phyloP scores from a whole-genome alignment of 768 basidiomycete genomes.

The Lentinula lateritia region DNA sequence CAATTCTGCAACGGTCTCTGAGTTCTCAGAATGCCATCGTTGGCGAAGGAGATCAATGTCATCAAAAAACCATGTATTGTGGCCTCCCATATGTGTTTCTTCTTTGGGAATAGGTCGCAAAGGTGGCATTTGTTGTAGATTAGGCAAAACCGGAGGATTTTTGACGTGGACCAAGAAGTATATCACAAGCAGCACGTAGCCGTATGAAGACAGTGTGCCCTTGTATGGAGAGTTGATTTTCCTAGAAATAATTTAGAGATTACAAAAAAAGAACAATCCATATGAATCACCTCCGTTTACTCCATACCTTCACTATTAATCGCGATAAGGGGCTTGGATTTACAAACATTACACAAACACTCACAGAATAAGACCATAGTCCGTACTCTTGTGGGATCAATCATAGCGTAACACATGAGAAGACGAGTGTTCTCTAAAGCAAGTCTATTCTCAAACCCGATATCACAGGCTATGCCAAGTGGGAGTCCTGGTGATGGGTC shows the following conservation, averaged over 20 bases:
- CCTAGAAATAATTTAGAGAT: slow-evolving; percentile 28
- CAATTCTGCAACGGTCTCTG: slow-evolving; percentile 91
- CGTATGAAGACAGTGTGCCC: slow-evolving; percentile 94
- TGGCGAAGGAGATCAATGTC: slow-evolving; percentile 89
- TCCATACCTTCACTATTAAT: slow-evolving; percentile 92
- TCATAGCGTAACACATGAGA: slow-evolving; percentile 94
- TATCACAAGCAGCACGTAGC: slow-evolving; percentile 96
- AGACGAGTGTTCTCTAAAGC: slow-evolving; percentile 96
- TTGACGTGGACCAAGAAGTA: slow-evolving; percentile 98
- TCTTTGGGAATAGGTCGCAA: slow-evolving; percentile 77
- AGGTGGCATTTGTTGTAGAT: slow-evolving; percentile 92
- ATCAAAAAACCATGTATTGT: slow-evolving; percentile 97
- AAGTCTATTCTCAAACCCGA: slow-evolving; percentile 96
- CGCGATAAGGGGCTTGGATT: not conserved
- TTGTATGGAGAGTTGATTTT: slow-evolving; percentile 99
- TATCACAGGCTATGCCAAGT: slow-evolving; percentile 93
- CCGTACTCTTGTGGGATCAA: slow-evolving; percentile 90
- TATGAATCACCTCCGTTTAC: slow-evolving; percentile 70
- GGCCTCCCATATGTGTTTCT: slow-evolving; percentile 73
- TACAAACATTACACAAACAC: slow-evolving; percentile 26
- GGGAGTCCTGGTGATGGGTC: slow-evolving; percentile 79
- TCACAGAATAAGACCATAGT: slow-evolving; percentile 94
- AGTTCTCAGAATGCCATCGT: slow-evolving; percentile 92
- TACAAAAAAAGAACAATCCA: not conserved
- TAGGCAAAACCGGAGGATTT: slow-evolving; percentile 93